These are phyloP conservation scores for Prunus davidiana DNA, from an alignment of 306 rosid genomes.

Conservation along the genomic window DNA sequence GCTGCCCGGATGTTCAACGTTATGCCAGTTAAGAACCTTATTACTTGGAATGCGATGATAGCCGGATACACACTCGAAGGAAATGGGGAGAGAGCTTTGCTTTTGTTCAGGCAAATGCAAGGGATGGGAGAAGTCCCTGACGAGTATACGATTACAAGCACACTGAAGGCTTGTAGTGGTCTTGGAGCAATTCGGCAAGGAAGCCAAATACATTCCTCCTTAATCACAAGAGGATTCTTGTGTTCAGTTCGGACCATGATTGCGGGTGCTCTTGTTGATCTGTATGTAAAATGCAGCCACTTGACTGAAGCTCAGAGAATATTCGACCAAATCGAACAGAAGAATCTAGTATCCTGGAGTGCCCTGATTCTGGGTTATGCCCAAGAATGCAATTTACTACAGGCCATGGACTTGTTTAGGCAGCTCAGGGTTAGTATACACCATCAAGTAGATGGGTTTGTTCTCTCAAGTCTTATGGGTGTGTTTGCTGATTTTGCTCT, in stretches of 20 bases:
- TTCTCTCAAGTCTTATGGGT: conserved; percentile 55
- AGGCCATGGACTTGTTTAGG: conserved; percentile 56
- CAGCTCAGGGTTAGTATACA: conserved; percentile 38
- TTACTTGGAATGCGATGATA: conserved; percentile 72
- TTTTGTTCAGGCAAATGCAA: conserved; percentile 46
- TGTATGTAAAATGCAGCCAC: conserved; percentile 47
- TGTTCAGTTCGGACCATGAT: conserved; percentile 34
- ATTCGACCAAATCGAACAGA: conserved; percentile 42
- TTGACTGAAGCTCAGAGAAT: conserved; percentile 50
- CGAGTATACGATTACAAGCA: conserved; percentile 51
- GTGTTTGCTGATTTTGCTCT: conserved; percentile 64
- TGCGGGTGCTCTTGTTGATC: conserved; percentile 57
- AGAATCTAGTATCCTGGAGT: conserved; percentile 53
- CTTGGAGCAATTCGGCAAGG: conserved; percentile 48
- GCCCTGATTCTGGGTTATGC: conserved; percentile 63
- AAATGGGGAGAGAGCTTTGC: conserved; percentile 46
- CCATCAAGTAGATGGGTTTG: conserved; percentile 48
- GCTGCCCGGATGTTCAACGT: conserved; percentile 37
- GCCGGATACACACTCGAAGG: conserved; percentile 41
- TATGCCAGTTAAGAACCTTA: conserved; percentile 43
- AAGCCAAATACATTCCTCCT: conserved; percentile 48
- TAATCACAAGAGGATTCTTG: conserved; percentile 46
- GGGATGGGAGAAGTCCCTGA: conserved; percentile 46
- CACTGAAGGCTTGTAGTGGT: conserved; percentile 54
- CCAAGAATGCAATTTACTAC: conserved; percentile 44